Base-by-base conservation (phyloP, 192 early-diverging fungal species). In the Podila clonocystis region DNA sequence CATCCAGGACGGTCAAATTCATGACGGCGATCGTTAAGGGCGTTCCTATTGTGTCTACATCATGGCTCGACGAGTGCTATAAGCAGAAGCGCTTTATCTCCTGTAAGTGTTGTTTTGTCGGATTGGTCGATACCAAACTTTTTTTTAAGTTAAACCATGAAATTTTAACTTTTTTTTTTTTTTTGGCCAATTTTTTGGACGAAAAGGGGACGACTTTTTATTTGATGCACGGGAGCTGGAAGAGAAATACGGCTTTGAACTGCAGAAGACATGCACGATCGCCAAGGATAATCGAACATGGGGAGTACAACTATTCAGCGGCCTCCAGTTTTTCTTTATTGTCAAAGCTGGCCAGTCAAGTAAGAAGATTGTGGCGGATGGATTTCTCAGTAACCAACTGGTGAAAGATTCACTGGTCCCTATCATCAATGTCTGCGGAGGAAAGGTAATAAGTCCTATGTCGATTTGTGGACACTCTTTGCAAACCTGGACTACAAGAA, bases 11-110 rank as follows among this genome's bases (percentile, higher is more conserved):
- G 7, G 22, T 17, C 8, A 74, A 74, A 30, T 31, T 67, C 4
- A 62, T 74, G 73, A 66, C 26, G 19, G 73, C 73, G 9, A 50
- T 74, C 20, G 73, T 33, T 12, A 38, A 20, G 48, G 48, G 73
- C 9, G 52, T 74, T 20, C 73, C 73, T 4, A 67, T 74, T 33
- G 73, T 74, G 22, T 34, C 59, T 26, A 13, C 50, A 4, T 13
- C 52, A 7, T 74, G 73, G 73, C 65, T 74, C 4, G 41, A 62
- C 15, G 60, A 74, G 17, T 67, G 58, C 9, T 26, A 63, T 11
- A 33, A 9, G n/a, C n/a, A 20, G 9, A 20, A 28, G 12, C 3
- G 50, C 9, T 67, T 67, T 55, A 6, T 63, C 3, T 58, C 65
- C 49, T 67, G 73, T 74, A 67, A 62, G 57, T 28, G n/a, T 9